phyloP scores from a whole-genome alignment of 2,329 filamentous ascomycete species.

The Phialocephala sp. region DNA sequence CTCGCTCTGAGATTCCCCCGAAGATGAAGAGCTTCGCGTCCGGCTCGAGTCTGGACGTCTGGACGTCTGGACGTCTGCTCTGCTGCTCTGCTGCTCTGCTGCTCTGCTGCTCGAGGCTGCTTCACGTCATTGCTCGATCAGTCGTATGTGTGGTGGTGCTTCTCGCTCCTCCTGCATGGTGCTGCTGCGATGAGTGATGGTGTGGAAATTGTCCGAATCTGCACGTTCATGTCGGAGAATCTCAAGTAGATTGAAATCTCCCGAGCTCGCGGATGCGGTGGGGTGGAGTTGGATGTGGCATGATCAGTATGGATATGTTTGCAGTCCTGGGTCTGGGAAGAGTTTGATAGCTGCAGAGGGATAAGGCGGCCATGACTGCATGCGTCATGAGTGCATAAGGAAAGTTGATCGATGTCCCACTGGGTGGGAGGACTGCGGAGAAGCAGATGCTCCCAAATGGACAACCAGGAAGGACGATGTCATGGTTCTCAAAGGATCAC shows the following conservation, averaged over 20 bases:
- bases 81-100: no score
- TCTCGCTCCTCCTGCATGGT: neutral
- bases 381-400: constrained; percentile 6
- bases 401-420: neutral
- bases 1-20: neutral
- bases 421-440: neutral
- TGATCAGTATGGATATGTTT: constrained; percentile 7
- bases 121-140: constrained; percentile 5
- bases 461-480: neutral
- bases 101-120: neutral
- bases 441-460: neutral
- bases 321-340: constrained; percentile 1
- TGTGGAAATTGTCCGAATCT: neutral
- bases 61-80: no score
- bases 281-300: neutral
- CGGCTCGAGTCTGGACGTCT: neutral
- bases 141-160: neutral
- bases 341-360: constrained; percentile 15
- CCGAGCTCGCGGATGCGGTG: neutral
- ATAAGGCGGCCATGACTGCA: neutral
- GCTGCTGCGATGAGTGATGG: neutral
- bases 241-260: neutral
- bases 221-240: neutral
- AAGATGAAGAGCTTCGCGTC: neutral
- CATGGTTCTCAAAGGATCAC: neutral